Base-by-base conservation (phyloP, 441 rosid species). In the Omphalea diandra region DNA sequence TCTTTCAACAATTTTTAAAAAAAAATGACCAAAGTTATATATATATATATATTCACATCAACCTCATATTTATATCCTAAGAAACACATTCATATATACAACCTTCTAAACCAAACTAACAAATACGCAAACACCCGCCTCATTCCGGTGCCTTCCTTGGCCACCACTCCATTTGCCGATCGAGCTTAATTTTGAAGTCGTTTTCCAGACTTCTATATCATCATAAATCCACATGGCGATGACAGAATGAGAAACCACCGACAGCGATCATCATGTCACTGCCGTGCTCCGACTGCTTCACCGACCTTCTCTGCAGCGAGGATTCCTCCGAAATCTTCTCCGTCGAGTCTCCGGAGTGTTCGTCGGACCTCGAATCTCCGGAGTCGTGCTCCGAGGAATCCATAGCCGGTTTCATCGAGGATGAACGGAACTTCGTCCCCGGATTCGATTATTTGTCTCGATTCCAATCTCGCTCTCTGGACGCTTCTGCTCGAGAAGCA, bases 381-480 rank as follows among this genome's bases (percentile, higher is more conserved):
- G 80, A n/a, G n/a, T n/a, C 83, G 7, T 69, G 36, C 68, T 27
- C 40, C 60, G 90, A 83, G 58, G 90, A 94, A 70, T 88, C 95
- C 7, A 86, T 94, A 64, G 93, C 89, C 0, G 73, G 86, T 56
- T 85, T 87, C 73, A 86, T 94, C 14, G 86, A 85, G 44, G 94
- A 80, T 53, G 98, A 94, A 77, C 72, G 83, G 8, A 84, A 81
- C 82, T 94, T 91, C 82, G 90, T 94, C 35, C 98, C 97, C 5
- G 97, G 98, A 50, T 75, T 83, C 73, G 98, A 90, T 73, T 94
- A 90, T 84, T 78, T 88, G 69, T 83, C 93, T n/a, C 83, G 87
- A 69, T 88, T 88, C 67, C 86, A 79, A 24, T 84, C 95, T 71
- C 92, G 65, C 55, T 81, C 95, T 71, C 90, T 88, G 36, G 94